Base-by-base conservation (phyloP, 176 grass and related monocot genomes). In the Lolium rigidum region DNA sequence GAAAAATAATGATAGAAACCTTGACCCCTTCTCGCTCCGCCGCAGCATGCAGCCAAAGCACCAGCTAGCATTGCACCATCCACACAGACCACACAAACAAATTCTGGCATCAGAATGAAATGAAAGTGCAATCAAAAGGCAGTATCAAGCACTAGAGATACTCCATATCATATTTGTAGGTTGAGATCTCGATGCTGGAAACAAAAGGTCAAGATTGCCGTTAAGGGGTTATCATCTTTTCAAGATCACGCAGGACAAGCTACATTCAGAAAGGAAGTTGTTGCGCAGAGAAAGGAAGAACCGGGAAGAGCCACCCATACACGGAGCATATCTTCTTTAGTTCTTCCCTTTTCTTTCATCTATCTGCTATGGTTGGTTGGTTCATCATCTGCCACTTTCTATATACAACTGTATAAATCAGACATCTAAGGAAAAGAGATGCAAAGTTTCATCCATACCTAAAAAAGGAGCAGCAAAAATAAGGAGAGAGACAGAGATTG, bases 321-420 rank as follows among this genome's bases (percentile, higher is more conserved):
- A 26, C n/a, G 77, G 52, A 74, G 38, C 57, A 57, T 37, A 21
- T 74, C 13, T n/a, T 47, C 5, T 70, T 70, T 55, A 26, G 20
- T 79, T 64, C 22, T 22, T 31, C 15, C 3, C 44, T 84, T 84
- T 20, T 37, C 48, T 59, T 20, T 37, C 48, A 59, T 59, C 0
- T 21, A 62, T 62, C 60, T 63, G 22, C 59, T 10, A 76, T 83
- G 31, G n/a, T n/a, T 35, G 31, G 31, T 71, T 71, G 62, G 61
- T 78, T 78, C 79, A 86, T 82, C 63, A 62, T 82, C 83, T 77
- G 73, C 78, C 35, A 72, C 88, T 86, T 83, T 86, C 63, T 86
- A 83, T 90, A 43, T 84, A 88, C 62, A 89, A 86, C 82, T 46
- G 65, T 61, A 57, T 86, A 88, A 68, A 61, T 11, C 41, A 25